Evolutionary conservation across 305 asterid species (phyloP), one percentile per base, ranked within the genome.

Genomic region (Ajuga reptans): DNA sequence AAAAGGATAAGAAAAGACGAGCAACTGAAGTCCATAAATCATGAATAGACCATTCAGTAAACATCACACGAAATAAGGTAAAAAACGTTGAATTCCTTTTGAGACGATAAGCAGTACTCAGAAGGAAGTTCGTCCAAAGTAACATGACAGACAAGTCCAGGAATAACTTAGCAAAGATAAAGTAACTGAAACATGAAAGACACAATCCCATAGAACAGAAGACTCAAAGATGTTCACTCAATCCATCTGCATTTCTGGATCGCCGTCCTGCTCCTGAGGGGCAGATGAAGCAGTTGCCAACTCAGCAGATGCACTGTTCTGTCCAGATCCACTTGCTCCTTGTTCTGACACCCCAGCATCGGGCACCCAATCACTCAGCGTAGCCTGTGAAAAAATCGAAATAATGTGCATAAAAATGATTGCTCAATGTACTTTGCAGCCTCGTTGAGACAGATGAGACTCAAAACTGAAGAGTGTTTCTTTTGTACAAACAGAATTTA

Each of bases 191-290:
- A 36, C 42, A 11, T 3, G 39, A 24, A 11, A 18, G 68, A 24
- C 24, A 43, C 37, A 42, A 42, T 61, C 5, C 7, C 53, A 17
- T 33, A 36, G 36, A 7, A 12, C 57, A 17, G n/a, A 70, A 29
- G 42, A 34, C 7, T 6, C 62, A 24, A 14, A 39, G 57, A 4
- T 2, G 39, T 33, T 71, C 47, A 14, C 14, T 41, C 12, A 17
- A 29, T 58, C 67, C 66, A 42, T 27, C 21, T 64, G 66, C 59
- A 43, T 37, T 9, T 72, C 71, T 0, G 29, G 55, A 71, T 60
- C 15, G 21, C 9, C 50, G 9, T 36, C 63, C 4, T 60, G 60
- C 18, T 36, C 29, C 72, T n/a, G 33, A 7, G 31, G 60, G 17
- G 59, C 37, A 34, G 58, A 18, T 0, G 50, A 12, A 27, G 42